Conservation (phyloP, 345 rosid species). For the Citrus glauca region DNA sequence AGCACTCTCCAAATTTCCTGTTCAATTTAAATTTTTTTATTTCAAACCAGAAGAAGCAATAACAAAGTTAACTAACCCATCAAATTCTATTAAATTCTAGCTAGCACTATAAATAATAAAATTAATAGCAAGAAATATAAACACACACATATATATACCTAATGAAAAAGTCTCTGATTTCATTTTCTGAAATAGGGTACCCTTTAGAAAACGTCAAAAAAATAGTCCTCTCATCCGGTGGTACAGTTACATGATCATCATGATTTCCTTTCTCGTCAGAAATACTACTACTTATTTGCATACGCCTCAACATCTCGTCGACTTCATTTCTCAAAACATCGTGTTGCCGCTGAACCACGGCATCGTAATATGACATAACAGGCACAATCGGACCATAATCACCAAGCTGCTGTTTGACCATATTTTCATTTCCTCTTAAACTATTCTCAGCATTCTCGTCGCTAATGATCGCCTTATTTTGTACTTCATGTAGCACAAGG, state of each 20-base stretch:
- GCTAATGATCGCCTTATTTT: neutral
- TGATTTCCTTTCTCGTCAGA: neutral
- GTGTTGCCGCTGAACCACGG: neutral
- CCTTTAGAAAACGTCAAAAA: conserved; percentile 82
- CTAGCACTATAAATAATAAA: too few species aligned
- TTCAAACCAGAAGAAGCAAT: too few species aligned
- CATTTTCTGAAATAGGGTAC: conserved; percentile 52
- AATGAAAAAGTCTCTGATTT: conserved; percentile 49
- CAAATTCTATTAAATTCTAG: neutral
- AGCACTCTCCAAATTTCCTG: conserved; percentile 55
- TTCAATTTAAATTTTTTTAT: too few species aligned
- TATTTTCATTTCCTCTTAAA: neutral
- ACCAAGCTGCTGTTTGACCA: neutral
- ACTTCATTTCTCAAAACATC: conserved; percentile 9
- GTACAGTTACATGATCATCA: neutral
- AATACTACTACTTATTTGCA: neutral
- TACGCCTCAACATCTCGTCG: neutral
- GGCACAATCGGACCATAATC: neutral
- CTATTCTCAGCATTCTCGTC: neutral
- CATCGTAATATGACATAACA: neutral
- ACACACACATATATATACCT: conserved; percentile 23
- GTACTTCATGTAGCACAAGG: conserved; percentile 13
- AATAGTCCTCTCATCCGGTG: conserved; percentile 47
- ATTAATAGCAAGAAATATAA: too few species aligned
- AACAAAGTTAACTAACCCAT: too few species aligned